phyloP scores from a whole-genome alignment of 305 asterid genomes.

The Nicotiana rustica region DNA sequence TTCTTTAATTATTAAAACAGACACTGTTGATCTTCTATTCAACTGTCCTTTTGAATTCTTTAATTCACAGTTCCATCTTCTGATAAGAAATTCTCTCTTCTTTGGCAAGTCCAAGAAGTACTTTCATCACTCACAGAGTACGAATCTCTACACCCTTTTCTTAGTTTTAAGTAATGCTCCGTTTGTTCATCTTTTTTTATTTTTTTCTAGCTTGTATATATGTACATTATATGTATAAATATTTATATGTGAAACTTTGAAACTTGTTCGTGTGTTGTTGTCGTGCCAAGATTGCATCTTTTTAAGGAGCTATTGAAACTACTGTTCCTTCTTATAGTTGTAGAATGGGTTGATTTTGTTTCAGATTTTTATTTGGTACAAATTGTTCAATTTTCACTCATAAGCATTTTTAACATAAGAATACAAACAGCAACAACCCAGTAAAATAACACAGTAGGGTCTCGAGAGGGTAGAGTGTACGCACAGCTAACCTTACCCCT shows the following conservation, averaged over 20 bases:
- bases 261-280: background rate
- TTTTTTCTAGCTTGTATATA: no score
- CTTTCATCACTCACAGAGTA: background rate
- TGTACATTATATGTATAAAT: no score
- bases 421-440: no score
- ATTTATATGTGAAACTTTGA: background rate
- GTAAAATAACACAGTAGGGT: no score
- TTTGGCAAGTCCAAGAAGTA: background rate
- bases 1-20: background rate
- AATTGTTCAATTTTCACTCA: background rate
- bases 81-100: background rate
- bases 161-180: background rate
- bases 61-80: background rate
- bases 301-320: background rate
- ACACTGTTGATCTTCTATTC: background rate
- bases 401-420: no score
- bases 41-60: constrained; percentile 19
- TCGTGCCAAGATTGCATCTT: constrained; percentile 20
- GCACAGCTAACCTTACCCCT: no score
- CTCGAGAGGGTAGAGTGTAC: no score
- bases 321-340: background rate
- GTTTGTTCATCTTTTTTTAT: no score
- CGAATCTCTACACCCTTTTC: constrained; percentile 2
- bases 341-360: constrained; percentile 11
- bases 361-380: constrained; percentile 5